These are phyloP conservation scores for Camillea tinctor DNA, from an alignment of 2,329 filamentous ascomycete genomes.

Conservation along the genomic window DNA sequence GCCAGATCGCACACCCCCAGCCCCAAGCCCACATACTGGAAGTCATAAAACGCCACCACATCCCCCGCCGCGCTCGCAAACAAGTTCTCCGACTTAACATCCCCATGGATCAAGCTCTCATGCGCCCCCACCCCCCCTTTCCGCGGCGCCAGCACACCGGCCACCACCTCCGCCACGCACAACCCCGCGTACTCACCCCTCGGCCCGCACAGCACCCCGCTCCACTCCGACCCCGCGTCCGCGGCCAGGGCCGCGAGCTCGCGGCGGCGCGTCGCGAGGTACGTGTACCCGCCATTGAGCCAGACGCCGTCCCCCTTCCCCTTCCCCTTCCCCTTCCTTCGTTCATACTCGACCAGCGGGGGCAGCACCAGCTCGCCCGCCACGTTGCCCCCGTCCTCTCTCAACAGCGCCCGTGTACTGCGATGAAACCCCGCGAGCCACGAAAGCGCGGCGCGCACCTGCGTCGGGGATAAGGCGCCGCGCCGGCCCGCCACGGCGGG, in stretches of 20 bases:
- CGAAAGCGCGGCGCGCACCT: slow-evolving; percentile 54
- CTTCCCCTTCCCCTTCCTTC: slow-evolving; percentile 23
- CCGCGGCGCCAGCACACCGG: slow-evolving; percentile 47
- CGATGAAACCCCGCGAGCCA: slow-evolving; percentile 65
- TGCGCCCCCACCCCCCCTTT: slow-evolving; percentile 32
- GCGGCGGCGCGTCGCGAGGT: slow-evolving; percentile 59
- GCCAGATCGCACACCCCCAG: slow-evolving; percentile 65
- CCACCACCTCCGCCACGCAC: slow-evolving; percentile 50
- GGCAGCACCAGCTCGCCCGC: slow-evolving; percentile 46
- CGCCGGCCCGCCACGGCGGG: slow-evolving; percentile 56
- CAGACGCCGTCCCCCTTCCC: slow-evolving; percentile 42
- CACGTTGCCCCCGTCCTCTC: too few relatives aligned
- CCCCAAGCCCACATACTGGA: slow-evolving; percentile 66
- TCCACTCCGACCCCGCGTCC: slow-evolving; percentile 56
- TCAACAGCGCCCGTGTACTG: slow-evolving; percentile 44
- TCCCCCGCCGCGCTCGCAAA: slow-evolving; percentile 53
- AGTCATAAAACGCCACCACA: slow-evolving; percentile 64
- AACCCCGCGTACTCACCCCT: slow-evolving; percentile 27
- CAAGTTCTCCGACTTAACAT: slow-evolving; percentile 69
- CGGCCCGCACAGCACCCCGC: slow-evolving; percentile 42
- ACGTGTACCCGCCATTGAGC: slow-evolving; percentile 69
- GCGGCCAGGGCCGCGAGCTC: slow-evolving; percentile 52
- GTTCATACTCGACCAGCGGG: slow-evolving; percentile 53
- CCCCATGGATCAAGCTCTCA: slow-evolving; percentile 64
- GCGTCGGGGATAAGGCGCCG: too few relatives aligned